These are phyloP conservation scores for Podosphaera aphanis DNA, from an alignment of 2,329 filamentous ascomycete genomes.

Conservation along the genomic window DNA sequence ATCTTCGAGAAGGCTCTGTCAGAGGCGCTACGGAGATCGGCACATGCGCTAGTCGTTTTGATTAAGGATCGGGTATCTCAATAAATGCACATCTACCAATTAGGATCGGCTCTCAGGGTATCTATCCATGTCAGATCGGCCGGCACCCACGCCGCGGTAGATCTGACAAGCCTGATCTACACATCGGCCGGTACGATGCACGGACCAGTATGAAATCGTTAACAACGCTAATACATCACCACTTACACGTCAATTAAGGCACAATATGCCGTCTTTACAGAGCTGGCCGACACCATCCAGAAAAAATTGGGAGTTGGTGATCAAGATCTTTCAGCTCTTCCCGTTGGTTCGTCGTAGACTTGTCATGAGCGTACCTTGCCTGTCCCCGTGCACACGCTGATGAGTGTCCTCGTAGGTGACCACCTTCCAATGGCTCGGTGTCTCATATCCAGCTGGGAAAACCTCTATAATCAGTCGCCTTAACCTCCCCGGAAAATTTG, in stretches of 20 bases:
- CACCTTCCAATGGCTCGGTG: slow-evolving; percentile 45
- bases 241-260: neutral
- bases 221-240: neutral
- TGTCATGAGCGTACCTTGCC: too few species aligned
- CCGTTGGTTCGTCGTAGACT: slow-evolving; percentile 20
- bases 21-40: too few species aligned
- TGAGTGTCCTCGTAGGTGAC: slow-evolving; percentile 31
- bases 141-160: too few species aligned
- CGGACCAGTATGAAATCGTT: neutral
- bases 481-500: slow-evolving; percentile 74
- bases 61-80: too few species aligned
- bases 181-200: neutral
- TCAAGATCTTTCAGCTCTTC: slow-evolving; percentile 27
- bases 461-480: slow-evolving; percentile 51
- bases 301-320: slow-evolving; percentile 13
- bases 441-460: slow-evolving; percentile 82
- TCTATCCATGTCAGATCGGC: too few species aligned
- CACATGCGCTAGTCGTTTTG: too few species aligned
- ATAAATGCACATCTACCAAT: too few species aligned
- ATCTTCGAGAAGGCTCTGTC: too few species aligned
- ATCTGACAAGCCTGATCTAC: too few species aligned
- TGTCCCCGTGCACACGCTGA: neutral
- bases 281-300: neutral
- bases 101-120: too few species aligned
- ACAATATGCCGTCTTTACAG: neutral